Conservation (phyloP, 139 green algal genomes). For the Chlamydomonas incerta region DNA sequence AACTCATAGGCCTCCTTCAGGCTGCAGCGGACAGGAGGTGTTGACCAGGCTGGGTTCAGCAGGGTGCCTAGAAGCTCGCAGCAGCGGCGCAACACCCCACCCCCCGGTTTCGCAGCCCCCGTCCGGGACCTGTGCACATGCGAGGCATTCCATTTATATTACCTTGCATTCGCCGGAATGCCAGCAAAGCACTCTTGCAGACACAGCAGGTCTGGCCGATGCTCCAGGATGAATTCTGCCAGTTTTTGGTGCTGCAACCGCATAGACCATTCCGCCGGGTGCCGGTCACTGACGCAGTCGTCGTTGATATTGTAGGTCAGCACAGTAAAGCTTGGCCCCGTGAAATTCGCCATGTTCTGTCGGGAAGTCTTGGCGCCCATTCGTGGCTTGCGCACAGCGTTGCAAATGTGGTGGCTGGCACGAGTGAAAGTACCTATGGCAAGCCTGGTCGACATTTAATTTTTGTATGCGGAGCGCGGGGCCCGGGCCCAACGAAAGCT, state of each 20-base stretch:
- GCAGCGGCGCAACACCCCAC: too few relatives aligned
- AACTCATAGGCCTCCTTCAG: too few relatives aligned
- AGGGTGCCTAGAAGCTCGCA: too few relatives aligned
- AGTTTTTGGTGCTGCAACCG: background rate
- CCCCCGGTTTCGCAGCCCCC: too few relatives aligned
- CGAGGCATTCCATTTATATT: too few relatives aligned
- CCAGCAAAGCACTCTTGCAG: constrained; percentile 18
- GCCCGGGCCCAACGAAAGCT: background rate
- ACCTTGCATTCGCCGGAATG: too few relatives aligned
- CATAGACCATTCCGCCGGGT: background rate
- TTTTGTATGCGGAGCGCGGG: too few relatives aligned
- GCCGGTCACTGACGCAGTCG: background rate
- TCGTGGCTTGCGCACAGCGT: background rate
- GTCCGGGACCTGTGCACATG: too few relatives aligned
- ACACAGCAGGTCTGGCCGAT: constrained; percentile 4
- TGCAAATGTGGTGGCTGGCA: background rate
- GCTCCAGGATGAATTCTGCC: background rate
- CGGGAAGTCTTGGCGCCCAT: background rate
- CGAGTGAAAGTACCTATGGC: too few relatives aligned
- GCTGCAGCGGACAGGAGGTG: too few relatives aligned
- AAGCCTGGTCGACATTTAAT: too few relatives aligned
- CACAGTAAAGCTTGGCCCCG: background rate
- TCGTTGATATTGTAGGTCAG: constrained; percentile 35
- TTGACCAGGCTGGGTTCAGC: too few relatives aligned
- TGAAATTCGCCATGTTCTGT: background rate